A percentile compares a stretch with the other conserved stretches of the same genome.
phyloP scores from a whole-genome alignment of 169 alveolate genomes.

The Theileria annulata region DNA sequence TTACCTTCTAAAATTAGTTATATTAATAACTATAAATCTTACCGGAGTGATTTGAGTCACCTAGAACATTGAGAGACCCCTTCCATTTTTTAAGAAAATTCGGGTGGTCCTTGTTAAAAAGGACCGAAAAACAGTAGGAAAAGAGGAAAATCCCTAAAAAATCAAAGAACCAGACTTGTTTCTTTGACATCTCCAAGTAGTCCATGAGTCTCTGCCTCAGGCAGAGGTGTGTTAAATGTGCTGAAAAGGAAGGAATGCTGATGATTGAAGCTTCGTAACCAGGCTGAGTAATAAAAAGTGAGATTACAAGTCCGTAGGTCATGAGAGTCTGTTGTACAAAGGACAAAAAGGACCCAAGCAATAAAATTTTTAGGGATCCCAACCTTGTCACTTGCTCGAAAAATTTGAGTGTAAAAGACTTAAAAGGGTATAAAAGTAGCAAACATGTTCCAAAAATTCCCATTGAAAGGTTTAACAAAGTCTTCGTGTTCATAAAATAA shows the following conservation, averaged over 20 bases:
- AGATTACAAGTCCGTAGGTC: slow-evolving; percentile 21
- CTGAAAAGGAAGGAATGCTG: slow-evolving; percentile 20
- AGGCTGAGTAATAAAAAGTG: background rate
- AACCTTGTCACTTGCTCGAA: background rate
- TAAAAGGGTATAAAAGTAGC: slow-evolving; percentile 14
- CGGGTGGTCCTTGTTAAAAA: slow-evolving; percentile 21
- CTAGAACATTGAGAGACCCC: background rate
- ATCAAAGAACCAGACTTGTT: background rate
- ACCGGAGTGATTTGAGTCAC: background rate
- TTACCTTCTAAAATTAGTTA: background rate
- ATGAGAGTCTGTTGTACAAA: slow-evolving; percentile 13
- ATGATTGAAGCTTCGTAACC: slow-evolving; percentile 28
- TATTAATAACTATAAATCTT: background rate
- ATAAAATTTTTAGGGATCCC: background rate
- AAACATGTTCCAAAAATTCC: slow-evolving; percentile 11
- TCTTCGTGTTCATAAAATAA: background rate
- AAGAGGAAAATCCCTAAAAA: background rate
- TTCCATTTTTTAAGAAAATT: slow-evolving; percentile 1
- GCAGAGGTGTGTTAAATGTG: slow-evolving; percentile 16
- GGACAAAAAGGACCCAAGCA: slow-evolving; percentile 8
- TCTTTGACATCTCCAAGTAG: slow-evolving; percentile 16
- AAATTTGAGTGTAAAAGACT: background rate
- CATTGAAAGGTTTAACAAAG: slow-evolving; percentile 5
- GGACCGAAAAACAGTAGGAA: slow-evolving; percentile 15
- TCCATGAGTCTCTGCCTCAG: background rate